Conservation (phyloP, 495 filamentous ascomycete species). For the Trichoderma gamsii region DNA sequence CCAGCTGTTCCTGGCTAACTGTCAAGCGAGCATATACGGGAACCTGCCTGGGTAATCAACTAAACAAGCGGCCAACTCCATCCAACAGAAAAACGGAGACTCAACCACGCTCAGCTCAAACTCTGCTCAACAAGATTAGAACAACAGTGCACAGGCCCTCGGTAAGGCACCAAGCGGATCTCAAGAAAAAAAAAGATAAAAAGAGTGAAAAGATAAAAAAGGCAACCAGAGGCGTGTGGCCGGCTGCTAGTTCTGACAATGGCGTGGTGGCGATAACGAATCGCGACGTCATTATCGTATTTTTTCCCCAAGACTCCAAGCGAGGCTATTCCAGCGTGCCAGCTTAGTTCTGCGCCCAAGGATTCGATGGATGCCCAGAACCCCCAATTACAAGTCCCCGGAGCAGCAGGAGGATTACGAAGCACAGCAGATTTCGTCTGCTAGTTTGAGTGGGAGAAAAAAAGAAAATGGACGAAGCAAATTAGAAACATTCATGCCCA, state of each 20-base stretch:
- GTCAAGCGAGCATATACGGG: background rate
- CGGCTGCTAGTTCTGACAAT: conserved; percentile 1
- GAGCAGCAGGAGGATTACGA: background rate
- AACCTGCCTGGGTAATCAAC: background rate
- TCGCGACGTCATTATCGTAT: conserved; percentile 7
- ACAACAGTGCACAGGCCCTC: background rate
- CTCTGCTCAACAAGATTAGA: background rate
- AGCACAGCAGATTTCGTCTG: background rate
- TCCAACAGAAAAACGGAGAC: background rate
- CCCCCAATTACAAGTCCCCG: too few relatives aligned
- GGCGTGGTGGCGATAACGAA: conserved; percentile 8
- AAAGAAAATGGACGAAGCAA: background rate
- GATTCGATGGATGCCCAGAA: background rate
- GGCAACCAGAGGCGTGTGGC: background rate
- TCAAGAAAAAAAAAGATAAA: background rate
- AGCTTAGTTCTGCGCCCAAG: conserved; percentile 10
- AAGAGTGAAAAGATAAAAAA: background rate
- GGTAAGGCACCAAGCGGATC: background rate
- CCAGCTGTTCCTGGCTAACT: background rate
- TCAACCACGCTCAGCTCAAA: background rate
- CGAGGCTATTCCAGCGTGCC: conserved; percentile 8
- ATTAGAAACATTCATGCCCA: background rate
- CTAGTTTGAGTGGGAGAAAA: background rate
- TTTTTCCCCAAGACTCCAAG: background rate
- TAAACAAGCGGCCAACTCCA: background rate